Evolutionary conservation across 805 yeast genomes (phyloP).

Genomic region (Starmerella stellata): DNA sequence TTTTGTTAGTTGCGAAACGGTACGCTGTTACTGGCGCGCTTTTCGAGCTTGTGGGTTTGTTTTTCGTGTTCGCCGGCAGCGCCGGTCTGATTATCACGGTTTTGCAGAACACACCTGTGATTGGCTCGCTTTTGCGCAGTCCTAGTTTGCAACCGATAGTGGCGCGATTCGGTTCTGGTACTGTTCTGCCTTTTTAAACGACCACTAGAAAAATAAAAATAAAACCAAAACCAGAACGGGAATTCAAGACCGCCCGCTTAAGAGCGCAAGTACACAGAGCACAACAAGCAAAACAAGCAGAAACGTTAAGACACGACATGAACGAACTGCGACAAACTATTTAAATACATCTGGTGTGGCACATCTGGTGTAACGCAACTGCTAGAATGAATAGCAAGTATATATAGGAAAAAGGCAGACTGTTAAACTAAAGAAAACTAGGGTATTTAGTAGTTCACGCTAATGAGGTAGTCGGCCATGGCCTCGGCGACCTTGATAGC

Average conservation of each 20-base stretch:
- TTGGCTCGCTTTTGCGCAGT: slow-evolving; percentile 68
- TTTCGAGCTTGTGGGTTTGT: slow-evolving; percentile 72
- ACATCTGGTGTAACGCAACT: no score
- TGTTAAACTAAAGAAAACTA: no score
- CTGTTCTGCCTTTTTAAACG: slow-evolving; percentile 41
- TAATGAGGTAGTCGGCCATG: slow-evolving; percentile 82
- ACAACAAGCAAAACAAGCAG: no score
- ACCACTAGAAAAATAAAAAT: no score
- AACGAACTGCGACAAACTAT: no score
- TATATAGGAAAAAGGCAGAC: no score
- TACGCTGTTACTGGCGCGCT: slow-evolving; percentile 71
- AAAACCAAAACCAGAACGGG: no score
- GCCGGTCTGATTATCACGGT: slow-evolving; percentile 77
- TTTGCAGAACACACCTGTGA: slow-evolving; percentile 66
- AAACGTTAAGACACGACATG: no score
- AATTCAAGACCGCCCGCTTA: no score
- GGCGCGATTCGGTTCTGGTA: slow-evolving; percentile 47
- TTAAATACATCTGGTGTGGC: no score
- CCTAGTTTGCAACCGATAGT: slow-evolving; percentile 64
- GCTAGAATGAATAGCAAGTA: no score
- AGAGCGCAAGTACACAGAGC: no score
- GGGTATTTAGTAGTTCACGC: slow-evolving; percentile 65
- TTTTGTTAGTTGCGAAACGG: slow-evolving; percentile 52
- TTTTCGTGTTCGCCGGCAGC: slow-evolving; percentile 83
- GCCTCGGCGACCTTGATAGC: slow-evolving; percentile 91